Evolutionary conservation across 768 basidiomycete species (phyloP), one percentile per base, ranked within the genome.

Genomic region (Botryobasidium botryosum): DNA sequence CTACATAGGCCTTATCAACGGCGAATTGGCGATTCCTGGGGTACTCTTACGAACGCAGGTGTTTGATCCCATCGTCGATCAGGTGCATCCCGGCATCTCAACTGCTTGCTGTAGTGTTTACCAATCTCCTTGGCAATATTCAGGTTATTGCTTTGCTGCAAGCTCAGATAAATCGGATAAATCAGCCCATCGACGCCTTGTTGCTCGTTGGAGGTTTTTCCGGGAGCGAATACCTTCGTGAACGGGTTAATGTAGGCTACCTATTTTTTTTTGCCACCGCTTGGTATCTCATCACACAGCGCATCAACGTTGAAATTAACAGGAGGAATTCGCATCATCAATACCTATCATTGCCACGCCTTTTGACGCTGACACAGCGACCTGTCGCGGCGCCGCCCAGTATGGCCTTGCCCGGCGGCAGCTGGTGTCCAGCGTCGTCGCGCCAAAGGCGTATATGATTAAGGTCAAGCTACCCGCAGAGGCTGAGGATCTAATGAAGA

Each of bases 391-490:
- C 36, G 85, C 80, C n/a, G 86, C 85, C 26, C 72, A 77, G 55
- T 87, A 87, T 58, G 86, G 86, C 18, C 67, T 87, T 20, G 78
- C 82, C 18, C 71, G 75, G 42, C 68, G 74, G 51, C 65, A 73
- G 24, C 68, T 84, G 10, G 84, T 88, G 10, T 83, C 83, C 20
- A 80, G 75, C 35, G 71, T 87, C 43, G 79, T 88, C 43, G 74
- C 74, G 13, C 85, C 85, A 10, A 70, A 76, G 44, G 77, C 82
- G 21, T 90, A 88, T 57, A 71, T 86, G 50, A 83, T 87, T 78
- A 82, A 81, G 67, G 84, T 86, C 50, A 87, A 87, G 59, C 68
- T 90, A 21, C 85, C 84, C 36, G 84, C 83, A 26, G 86, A 87
- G 43, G 69, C 69, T 48, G 82, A 88, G 55, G 86, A 90, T 60